Percentiles rank a stretch among this genome's conserved stretches.
Conservation (phyloP, 345 rosid species). For the Pugionium cornutum region DNA sequence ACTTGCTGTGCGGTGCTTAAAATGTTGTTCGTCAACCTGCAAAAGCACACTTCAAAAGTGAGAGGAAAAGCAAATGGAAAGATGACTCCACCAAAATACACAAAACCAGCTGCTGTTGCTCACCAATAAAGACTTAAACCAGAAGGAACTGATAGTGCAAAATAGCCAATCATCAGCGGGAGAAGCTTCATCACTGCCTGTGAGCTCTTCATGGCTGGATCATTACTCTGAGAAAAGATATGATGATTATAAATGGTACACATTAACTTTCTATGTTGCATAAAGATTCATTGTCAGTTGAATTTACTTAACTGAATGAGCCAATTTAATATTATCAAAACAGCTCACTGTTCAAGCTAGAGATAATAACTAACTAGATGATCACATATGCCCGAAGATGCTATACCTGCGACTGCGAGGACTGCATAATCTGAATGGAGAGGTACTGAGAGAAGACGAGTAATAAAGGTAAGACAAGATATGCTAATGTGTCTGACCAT, state of each 20-base stretch:
- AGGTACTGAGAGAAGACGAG: conserved; percentile 74
- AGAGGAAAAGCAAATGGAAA: conserved; percentile 20
- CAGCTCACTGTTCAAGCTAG: background rate
- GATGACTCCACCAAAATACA: conserved; percentile 1
- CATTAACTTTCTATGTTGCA: background rate
- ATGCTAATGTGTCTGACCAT: conserved; percentile 88
- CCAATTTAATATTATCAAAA: conserved; percentile 3
- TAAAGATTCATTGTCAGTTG: background rate
- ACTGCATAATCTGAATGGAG: conserved; percentile 87
- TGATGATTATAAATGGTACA: background rate
- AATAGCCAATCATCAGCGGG: conserved; percentile 90
- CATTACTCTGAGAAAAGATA: conserved; percentile 56
- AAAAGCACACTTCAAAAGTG: conserved; percentile 19
- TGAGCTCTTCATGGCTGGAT: conserved; percentile 86
- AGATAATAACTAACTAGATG: conserved; percentile 8
- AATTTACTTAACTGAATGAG: conserved; percentile 3
- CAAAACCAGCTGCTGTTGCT: conserved; percentile 39
- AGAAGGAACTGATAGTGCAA: conserved; percentile 96
- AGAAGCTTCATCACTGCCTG: conserved; percentile 80
- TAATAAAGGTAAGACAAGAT: conserved; percentile 81
- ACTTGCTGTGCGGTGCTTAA: conserved; percentile 86
- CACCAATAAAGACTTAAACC: conserved; percentile 98
- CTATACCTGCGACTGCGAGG: conserved; percentile 82
- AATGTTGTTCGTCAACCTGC: conserved; percentile 90
- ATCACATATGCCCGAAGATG: conserved; percentile 5